Conservation (phyloP, 495 filamentous ascomycete genomes). For the Aspergillus avenaceus region DNA sequence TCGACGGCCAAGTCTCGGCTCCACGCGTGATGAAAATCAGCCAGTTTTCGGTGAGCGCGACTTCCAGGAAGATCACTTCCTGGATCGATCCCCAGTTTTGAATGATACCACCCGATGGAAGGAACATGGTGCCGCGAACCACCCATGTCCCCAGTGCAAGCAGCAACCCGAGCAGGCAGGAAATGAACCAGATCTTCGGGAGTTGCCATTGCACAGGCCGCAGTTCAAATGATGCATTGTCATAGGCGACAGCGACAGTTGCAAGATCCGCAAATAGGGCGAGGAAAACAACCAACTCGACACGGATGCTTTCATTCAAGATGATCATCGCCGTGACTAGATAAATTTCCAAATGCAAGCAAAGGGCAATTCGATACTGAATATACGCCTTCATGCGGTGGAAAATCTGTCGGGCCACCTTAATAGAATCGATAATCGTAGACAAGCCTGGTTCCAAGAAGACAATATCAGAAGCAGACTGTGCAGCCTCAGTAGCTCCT, state of each 20-base stretch:
- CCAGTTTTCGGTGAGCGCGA: constrained; percentile 73
- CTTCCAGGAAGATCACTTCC: constrained; percentile 67
- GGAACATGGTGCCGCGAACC: constrained; percentile 60
- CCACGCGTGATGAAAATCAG: constrained; percentile 73
- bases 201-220: constrained; percentile 74
- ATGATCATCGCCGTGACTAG: constrained; percentile 71
- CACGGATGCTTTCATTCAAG: constrained; percentile 64
- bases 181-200: constrained; percentile 74
- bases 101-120: constrained; percentile 63
- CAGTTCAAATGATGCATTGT: constrained; percentile 65
- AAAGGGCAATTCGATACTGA: constrained; percentile 73
- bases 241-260: constrained; percentile 70
- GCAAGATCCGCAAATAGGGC: constrained; percentile 72
- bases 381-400: constrained; percentile 79
- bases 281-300: constrained; percentile 67
- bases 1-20: constrained; percentile 61
- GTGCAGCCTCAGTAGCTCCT: constrained; percentile 68
- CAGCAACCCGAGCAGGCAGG: constrained; percentile 56
- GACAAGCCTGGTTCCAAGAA: constrained; percentile 71
- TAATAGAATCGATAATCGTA: constrained; percentile 71
- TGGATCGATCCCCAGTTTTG: constrained; percentile 67
- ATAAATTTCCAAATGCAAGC: constrained; percentile 70
- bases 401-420: constrained; percentile 72
- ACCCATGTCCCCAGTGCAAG: constrained; percentile 68
- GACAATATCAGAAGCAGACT: constrained; percentile 71